A percentile compares a stretch with the other conserved stretches of the same genome.
These are phyloP conservation scores for Lactifluus subvellereus DNA, from an alignment of 768 basidiomycete genomes.

Conservation along the genomic window DNA sequence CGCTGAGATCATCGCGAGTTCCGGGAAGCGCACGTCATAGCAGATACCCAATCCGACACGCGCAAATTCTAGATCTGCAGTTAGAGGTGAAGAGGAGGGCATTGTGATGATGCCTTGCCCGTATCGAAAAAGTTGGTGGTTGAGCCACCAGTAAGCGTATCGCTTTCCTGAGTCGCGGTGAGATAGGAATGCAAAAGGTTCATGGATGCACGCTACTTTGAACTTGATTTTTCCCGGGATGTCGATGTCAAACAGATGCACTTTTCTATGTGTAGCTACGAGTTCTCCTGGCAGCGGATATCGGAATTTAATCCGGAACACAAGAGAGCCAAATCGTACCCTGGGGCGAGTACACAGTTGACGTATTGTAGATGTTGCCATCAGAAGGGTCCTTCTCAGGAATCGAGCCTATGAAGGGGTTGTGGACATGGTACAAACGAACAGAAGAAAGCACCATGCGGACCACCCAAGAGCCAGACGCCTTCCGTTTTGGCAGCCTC, in stretches of 20 bases:
- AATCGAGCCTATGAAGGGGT: conserved; percentile 68
- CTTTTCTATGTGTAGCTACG: conserved; percentile 84
- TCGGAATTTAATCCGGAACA: conserved; percentile 7
- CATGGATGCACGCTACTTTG: conserved; percentile 44
- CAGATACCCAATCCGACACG: conserved; percentile 94
- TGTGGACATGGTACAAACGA: neutral
- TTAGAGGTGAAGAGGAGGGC: neutral
- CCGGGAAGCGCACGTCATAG: conserved; percentile 94
- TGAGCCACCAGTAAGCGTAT: conserved; percentile 74
- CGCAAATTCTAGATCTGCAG: conserved; percentile 73
- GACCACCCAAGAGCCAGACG: conserved; percentile 93
- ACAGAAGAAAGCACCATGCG: conserved; percentile 7
- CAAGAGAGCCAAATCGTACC: conserved; percentile 36
- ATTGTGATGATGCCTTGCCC: conserved; percentile 34
- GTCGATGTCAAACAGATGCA: conserved; percentile 97
- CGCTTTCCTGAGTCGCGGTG: conserved; percentile 63
- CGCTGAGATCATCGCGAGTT: conserved; percentile 86
- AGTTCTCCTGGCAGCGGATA: conserved; percentile 55
- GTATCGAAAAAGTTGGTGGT: conserved; percentile 81
- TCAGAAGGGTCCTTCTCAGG: conserved; percentile 68
- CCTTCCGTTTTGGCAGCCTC: conserved; percentile 68
- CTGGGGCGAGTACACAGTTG: conserved; percentile 81
- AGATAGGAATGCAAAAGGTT: neutral
- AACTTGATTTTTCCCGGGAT: conserved; percentile 89
- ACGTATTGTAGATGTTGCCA: conserved; percentile 85